These are phyloP conservation scores for Lachnellula hyalina DNA, from an alignment of 2,329 filamentous ascomycete genomes.

Conservation along the genomic window DNA sequence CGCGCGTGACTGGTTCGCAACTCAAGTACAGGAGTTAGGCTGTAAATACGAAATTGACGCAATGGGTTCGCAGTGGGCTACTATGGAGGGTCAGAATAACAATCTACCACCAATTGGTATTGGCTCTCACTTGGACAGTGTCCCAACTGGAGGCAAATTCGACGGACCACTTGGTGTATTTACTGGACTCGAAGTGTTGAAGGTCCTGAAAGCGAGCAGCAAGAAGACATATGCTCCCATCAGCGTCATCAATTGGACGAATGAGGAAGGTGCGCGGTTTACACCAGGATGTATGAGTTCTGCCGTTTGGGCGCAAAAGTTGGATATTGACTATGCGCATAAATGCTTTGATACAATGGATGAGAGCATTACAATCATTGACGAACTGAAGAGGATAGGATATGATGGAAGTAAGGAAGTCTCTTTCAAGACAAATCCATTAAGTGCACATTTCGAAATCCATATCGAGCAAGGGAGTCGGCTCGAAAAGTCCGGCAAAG, in stretches of 20 bases:
- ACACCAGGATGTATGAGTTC: slow-evolving; percentile 53
- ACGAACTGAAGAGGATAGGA: slow-evolving; percentile 62
- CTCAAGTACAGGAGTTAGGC: background rate
- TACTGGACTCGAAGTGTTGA: slow-evolving; percentile 65
- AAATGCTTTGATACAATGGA: slow-evolving; percentile 55
- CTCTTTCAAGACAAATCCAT: slow-evolving; percentile 51
- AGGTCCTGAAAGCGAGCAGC: slow-evolving; percentile 57
- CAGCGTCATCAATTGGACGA: slow-evolving; percentile 28
- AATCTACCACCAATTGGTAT: slow-evolving; percentile 6
- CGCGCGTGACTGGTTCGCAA: slow-evolving; percentile 5
- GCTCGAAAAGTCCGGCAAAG: slow-evolving; percentile 55
- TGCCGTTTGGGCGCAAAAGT: slow-evolving; percentile 66
- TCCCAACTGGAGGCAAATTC: slow-evolving; percentile 61
- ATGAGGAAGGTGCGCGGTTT: slow-evolving; percentile 57
- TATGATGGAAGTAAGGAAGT: slow-evolving; percentile 56
- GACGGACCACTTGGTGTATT: slow-evolving; percentile 71
- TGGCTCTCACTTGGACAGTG: slow-evolving; percentile 7
- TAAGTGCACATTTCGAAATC: slow-evolving; percentile 72
- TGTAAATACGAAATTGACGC: slow-evolving; percentile 3
- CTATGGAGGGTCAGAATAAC: slow-evolving; percentile 4
- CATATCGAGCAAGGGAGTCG: slow-evolving; percentile 76
- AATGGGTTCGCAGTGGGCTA: slow-evolving; percentile 7
- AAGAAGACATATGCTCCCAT: slow-evolving; percentile 64
- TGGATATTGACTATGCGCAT: slow-evolving; percentile 56
- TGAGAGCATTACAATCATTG: slow-evolving; percentile 1